Conservation (phyloP, 129 eudicot species). For the Oenanthe sinensis region DNA sequence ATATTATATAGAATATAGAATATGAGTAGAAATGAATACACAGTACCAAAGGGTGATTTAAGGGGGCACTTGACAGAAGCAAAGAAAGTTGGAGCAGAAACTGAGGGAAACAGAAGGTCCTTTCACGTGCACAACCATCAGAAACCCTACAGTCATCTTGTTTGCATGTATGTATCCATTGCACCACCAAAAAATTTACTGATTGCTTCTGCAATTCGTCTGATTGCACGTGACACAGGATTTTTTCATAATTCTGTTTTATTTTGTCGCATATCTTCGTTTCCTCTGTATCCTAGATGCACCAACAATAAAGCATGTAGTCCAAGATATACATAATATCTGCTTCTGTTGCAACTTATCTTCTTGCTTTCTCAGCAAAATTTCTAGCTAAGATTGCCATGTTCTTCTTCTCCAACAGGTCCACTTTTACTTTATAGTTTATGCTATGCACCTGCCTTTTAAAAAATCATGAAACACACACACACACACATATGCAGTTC, state of each 20-base stretch:
- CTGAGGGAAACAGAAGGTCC: constrained; percentile 12
- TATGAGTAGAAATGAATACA: background rate
- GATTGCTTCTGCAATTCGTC: background rate
- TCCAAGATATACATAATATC: background rate
- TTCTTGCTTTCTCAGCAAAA: background rate
- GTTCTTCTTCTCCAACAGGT: background rate
- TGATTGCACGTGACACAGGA: background rate
- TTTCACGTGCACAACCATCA: constrained; percentile 14
- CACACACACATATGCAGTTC: background rate
- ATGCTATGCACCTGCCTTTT: background rate
- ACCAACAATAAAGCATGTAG: background rate
- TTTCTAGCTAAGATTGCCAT: background rate
- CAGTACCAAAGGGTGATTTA: constrained; percentile 10
- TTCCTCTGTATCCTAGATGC: background rate
- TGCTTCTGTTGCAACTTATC: background rate
- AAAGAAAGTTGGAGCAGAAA: constrained; percentile 12
- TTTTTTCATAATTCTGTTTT: background rate
- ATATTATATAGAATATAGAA: background rate
- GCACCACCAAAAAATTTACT: background rate
- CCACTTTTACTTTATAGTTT: background rate
- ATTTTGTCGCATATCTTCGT: background rate
- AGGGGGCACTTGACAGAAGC: background rate
- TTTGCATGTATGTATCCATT: constrained; percentile 12
- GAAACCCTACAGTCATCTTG: constrained; percentile 9
- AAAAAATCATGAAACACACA: background rate